These are phyloP conservation scores for Cordyceps pruinosa DNA, from an alignment of 2,329 filamentous ascomycete species.

Conservation along the genomic window DNA sequence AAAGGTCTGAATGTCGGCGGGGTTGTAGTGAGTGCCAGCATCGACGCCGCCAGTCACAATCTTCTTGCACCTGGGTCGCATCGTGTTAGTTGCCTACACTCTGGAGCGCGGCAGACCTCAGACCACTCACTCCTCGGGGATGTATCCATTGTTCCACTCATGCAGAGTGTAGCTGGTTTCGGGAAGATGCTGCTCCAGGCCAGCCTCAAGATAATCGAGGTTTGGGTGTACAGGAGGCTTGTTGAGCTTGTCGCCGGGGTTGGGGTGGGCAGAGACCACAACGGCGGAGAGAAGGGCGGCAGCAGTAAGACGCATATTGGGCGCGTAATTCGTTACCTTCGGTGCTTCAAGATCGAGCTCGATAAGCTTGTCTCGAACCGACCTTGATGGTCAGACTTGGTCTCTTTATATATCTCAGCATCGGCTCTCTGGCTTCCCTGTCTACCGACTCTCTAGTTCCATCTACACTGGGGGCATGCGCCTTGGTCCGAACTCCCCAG, in stretches of 20 bases:
- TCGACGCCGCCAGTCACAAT: constrained; percentile 5
- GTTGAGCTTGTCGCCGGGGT: constrained; percentile 1
- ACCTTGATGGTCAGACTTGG: neutral
- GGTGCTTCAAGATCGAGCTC: neutral
- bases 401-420: neutral
- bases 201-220: constrained; percentile 9
- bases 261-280: constrained; percentile 6
- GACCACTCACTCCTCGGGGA: neutral
- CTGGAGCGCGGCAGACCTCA: neutral
- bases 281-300: constrained; percentile 2
- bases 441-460: neutral
- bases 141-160: constrained; percentile 12
- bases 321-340: neutral
- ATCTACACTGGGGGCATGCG: neutral
- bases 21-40: constrained; percentile 1
- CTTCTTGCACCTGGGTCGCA: constrained; percentile 1
- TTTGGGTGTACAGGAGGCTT: constrained; percentile 7
- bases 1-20: constrained; percentile 8
- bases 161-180: constrained; percentile 1
- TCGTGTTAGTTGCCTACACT: neutral
- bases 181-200: constrained; percentile 1
- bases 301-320: constrained; percentile 6
- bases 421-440: neutral
- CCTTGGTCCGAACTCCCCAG: neutral
- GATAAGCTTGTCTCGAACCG: neutral